Evolutionary conservation across 371 early-diverging fungal species (phyloP), one percentile per base, ranked within the genome.

Genomic region (Smittium culicis): DNA sequence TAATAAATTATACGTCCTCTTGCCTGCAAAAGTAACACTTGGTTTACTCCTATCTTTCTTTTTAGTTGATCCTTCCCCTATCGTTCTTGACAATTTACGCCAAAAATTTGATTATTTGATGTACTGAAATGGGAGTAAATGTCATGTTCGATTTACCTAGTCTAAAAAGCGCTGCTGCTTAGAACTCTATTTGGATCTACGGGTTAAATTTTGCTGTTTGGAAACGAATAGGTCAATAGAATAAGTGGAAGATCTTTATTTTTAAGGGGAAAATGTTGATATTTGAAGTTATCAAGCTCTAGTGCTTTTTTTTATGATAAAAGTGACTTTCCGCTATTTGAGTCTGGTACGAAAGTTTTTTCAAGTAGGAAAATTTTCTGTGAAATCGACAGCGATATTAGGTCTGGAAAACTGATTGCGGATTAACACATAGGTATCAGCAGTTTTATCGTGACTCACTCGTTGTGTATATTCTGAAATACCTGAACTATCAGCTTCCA

Each of bases 401-500:
- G 45, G 20, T 45, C 45, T 45, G 45, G 45, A 20, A 45, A 20
- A 5, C 45, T 11, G 5, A 45, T 11, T 45, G 5, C 5, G 5
- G 5, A 45, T 45, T 45, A 11, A 5, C 25, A 59, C 32, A 11
- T 27, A 11, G 69, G 69, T 1, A 58, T 54, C 16, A 69, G 24
- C 34, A 69, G 24, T 30, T 54, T 1, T 11, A 54, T 11, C 34
- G 29, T 56, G 27, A 3, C 1, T 35, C 33, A 5, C 73, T 67
- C 29, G 30, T 14, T n/a, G 61, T 32, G 16, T 76, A 25, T 65
- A 74, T 69, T 17, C 54, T 66, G 0, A 75, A 34, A 1, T 68
- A 67, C 62, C 59, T 54, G 0, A 71, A 72, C 20, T 76, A 68
- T 34, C 74, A 45, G 33, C 64, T 54, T 73, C 75, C 72, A 1